Evolutionary conservation across 2,329 filamentous ascomycete genomes (phyloP).

Genomic region (Fusarium pilosicola): DNA sequence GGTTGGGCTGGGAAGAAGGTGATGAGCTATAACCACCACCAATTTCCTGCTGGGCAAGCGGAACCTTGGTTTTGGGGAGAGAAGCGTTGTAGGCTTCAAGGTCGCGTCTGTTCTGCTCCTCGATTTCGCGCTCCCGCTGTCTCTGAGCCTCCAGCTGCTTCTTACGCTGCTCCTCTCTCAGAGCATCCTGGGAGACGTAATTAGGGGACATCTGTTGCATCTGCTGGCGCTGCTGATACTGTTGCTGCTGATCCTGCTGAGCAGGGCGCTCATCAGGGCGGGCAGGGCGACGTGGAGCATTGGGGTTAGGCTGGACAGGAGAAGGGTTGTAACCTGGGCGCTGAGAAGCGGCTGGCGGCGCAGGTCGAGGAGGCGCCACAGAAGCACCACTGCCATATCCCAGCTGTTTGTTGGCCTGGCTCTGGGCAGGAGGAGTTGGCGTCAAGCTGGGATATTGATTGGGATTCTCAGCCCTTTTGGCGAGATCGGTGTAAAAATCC

Average conservation of each 20-base stretch:
- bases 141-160: constrained; percentile 70
- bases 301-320: constrained; percentile 50
- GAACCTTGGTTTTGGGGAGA: constrained; percentile 81
- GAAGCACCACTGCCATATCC: constrained; percentile 66
- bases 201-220: constrained; percentile 66
- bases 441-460: constrained; percentile 74
- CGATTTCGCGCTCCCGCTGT: constrained; percentile 61
- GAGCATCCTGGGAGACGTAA: constrained; percentile 62
- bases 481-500: constrained; percentile 86
- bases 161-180: constrained; percentile 68
- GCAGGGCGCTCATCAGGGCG: constrained; percentile 50
- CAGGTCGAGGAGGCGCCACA: constrained; percentile 76
- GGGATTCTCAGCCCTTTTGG: constrained; percentile 78
- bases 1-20: constrained; percentile 60
- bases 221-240: constrained; percentile 66
- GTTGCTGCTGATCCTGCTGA: constrained; percentile 57
- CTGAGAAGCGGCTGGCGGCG: constrained; percentile 59
- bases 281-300: constrained; percentile 57
- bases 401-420: constrained; percentile 70
- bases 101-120: constrained; percentile 77
- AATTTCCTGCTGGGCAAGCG: constrained; percentile 89
- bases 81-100: constrained; percentile 91
- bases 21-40: constrained; percentile 67
- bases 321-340: constrained; percentile 55
- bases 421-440: constrained; percentile 69